Base-by-base conservation (phyloP, 2,329 filamentous ascomycete species). In the Exophiala oligosperma region DNA sequence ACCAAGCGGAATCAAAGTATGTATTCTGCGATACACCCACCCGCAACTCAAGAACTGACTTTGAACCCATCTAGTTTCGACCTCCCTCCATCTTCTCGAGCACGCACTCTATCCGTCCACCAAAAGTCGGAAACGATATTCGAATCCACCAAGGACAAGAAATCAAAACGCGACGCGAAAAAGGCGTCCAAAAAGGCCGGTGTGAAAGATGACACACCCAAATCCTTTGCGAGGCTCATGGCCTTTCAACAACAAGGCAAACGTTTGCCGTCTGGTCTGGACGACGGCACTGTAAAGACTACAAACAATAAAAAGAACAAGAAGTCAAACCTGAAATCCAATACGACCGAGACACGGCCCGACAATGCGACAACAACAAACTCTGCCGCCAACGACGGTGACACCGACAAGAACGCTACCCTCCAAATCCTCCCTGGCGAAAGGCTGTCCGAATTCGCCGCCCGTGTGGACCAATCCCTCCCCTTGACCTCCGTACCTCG, bases 181-280 rank as follows among this genome's bases (percentile, higher is more conserved):
- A 60, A 75, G 72, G 61, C 70, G 60, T 60, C 74, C 46, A 69
- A 52, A 67, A 55, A 73, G 71, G 60, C 66, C 66, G 63, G 46
- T 67, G 72, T 51, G 37, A 73, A 82, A 40, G 87, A 96, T 71
- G 94, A 97, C 75, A 92, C 90, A 1, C 94, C 94, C 0, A 89
- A 91, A 65, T 91, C 89, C 1, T 99, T 99, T 74, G 84, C 85
- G 61, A 86, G 92, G 11, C 77, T 97, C 62, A 94, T 97, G 89
- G 85, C 89, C 35, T 84, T 86, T 64, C 83, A 87, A 41, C 74
- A 78, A 14, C 81, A 84, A n/a, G 76, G 76, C 23, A 86, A 85
- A 69, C 83, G 80, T 60, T 73, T 81, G 8, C 80, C 81, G 4
- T 83, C 81, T 8, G 86, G 88, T 5, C 78, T 95, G 7, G 88